Evolutionary conservation across 768 basidiomycete genomes (phyloP).

Genomic region (Sarcomyxa edulis): DNA sequence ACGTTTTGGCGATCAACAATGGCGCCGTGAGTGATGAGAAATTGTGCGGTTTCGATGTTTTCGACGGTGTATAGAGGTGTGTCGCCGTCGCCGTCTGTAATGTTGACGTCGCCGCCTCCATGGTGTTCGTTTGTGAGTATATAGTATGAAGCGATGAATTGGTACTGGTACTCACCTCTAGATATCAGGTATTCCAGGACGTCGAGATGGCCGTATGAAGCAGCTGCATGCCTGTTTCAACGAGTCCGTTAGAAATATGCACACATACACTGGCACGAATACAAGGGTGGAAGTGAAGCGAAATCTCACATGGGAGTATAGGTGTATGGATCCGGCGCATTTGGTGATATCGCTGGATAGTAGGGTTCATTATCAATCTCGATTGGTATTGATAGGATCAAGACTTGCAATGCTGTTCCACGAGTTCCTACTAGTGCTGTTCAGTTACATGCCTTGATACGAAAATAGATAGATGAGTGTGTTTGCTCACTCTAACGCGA

Average conservation of each 20-base stretch:
- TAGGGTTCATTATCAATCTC: too few species aligned
- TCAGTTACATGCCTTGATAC: neutral
- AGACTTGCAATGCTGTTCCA: conserved; percentile 53
- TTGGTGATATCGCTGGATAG: conserved; percentile 56
- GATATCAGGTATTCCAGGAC: conserved; percentile 76
- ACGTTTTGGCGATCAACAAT: conserved; percentile 53
- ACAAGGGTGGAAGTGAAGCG: conserved; percentile 7
- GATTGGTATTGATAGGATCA: conserved; percentile 23
- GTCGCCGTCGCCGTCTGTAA: conserved; percentile 83
- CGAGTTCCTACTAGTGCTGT: conserved; percentile 40
- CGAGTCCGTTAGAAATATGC: conserved; percentile 10
- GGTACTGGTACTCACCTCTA: conserved; percentile 38
- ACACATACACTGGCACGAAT: too few species aligned
- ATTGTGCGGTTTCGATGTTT: conserved; percentile 69
- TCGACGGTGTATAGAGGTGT: conserved; percentile 92
- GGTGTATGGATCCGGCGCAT: conserved; percentile 62
- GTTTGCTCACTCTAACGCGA: too few species aligned
- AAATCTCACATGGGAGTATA: conserved; percentile 74
- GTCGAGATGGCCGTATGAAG: conserved; percentile 81
- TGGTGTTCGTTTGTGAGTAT: conserved; percentile 6
- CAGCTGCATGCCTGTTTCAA: conserved; percentile 85
- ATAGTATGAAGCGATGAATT: conserved; percentile 5
- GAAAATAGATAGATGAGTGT: too few species aligned
- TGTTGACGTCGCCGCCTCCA: conserved; percentile 80
- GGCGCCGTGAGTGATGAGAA: conserved; percentile 78